Base-by-base conservation (phyloP, 2,329 filamentous ascomycete genomes). In the Arthroderma sp. region DNA sequence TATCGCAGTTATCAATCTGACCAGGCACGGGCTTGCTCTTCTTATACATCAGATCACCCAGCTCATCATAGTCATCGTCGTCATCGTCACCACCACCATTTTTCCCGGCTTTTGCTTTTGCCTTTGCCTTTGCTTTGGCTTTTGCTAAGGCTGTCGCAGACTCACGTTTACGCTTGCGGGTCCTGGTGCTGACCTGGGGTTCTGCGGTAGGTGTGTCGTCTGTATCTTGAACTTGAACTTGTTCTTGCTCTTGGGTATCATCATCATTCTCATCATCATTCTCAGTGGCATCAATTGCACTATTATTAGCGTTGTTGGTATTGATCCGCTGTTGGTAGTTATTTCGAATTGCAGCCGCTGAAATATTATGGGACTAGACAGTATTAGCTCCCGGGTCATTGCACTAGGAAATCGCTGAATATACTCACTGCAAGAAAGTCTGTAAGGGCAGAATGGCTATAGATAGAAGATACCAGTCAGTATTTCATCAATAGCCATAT, bases 1-100 rank as follows among this genome's bases (percentile, higher is more conserved):
- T 67, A 50, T 84, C 86, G 59, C 89, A 96, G 52, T 94, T 88
- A 50, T 84, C 86, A 57, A 89, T 77, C 61, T 96, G 89, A 2
- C 85, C 87, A 1, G 86, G 84, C n/a, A 81, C 60, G 1, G 80
- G 80, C 28, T 59, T 60, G 22, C 60, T 54, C 53, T 77, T 78
- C 53, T 73, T 69, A 58, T 75, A 70, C 63, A 76, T 70, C 54
- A 77, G 73, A 43, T 73, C 67, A 42, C 60, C 46, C 11, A 73
- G 55, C 40, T 64, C 60, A 47, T 72, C 63, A 46, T 71, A 68
- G 29, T 72, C 69, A 36, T 70, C 67, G 29, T 65, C 62, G 44
- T 66, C 64, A 32, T 63, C 58, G 11, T 67, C 64, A 6, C 66
- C 64, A 40, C 33, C 62, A 62, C 51, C 55, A 61, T 61, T 60